phyloP scores from a whole-genome alignment of 176 grass and related monocot genomes.

The Panicum miliaceum region DNA sequence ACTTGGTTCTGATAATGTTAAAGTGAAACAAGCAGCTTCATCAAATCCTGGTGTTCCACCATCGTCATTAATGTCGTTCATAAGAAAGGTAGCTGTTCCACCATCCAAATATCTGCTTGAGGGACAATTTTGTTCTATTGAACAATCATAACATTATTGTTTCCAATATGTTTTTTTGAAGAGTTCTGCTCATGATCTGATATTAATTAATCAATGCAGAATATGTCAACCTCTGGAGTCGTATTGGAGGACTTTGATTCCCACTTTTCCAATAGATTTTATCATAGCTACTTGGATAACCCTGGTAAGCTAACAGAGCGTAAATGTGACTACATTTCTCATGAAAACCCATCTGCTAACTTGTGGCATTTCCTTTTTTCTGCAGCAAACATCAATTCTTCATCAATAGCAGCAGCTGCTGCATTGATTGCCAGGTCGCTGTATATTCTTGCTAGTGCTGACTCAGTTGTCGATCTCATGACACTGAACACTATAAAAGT shows the following conservation, averaged over 20 bases:
- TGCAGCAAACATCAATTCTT: conserved; percentile 86
- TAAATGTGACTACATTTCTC: conserved; percentile 14
- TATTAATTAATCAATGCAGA: conserved; percentile 58
- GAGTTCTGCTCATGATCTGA: conserved; percentile 33
- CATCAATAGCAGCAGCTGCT: conserved; percentile 83
- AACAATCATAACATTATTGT: background rate
- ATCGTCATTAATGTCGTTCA: conserved; percentile 87
- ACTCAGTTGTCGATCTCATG: conserved; percentile 70
- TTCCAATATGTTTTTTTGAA: conserved; percentile 18
- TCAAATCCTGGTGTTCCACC: conserved; percentile 96
- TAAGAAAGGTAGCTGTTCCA: conserved; percentile 89
- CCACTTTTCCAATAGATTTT: conserved; percentile 82
- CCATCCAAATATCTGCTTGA: conserved; percentile 50
- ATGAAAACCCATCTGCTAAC: conserved; percentile 23
- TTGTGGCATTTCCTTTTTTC: conserved; percentile 19
- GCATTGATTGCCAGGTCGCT: conserved; percentile 74
- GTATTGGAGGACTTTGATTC: conserved; percentile 95
- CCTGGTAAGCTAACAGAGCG: conserved; percentile 56
- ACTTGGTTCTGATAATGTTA: conserved; percentile 89
- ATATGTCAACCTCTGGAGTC: conserved; percentile 81
- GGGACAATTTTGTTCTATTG: background rate
- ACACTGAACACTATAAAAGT: conserved; percentile 85
- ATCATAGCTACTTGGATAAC: conserved; percentile 82
- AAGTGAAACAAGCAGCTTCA: conserved; percentile 66
- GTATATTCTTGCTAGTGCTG: conserved; percentile 76